Evolutionary conservation across 2,329 filamentous ascomycete species (phyloP).

Genomic region (Bipolaris bicolor): DNA sequence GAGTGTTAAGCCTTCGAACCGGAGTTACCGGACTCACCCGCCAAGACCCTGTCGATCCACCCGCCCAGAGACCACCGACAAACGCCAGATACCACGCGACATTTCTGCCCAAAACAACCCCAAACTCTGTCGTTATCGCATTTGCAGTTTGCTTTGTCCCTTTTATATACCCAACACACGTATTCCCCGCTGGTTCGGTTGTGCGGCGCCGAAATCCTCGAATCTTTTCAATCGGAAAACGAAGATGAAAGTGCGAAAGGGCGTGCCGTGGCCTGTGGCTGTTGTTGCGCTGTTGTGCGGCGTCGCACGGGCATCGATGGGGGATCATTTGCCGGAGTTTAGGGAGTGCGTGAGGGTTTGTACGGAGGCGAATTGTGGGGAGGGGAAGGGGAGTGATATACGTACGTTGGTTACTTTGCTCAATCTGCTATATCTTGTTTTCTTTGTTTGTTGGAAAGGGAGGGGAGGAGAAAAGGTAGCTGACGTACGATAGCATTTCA

Average conservation of each 20-base stretch:
- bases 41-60: conserved; percentile 15
- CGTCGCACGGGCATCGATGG: conserved; percentile 70
- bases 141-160: neutral
- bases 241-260: conserved; percentile 37
- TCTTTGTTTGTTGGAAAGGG: no score
- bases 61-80: neutral
- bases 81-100: neutral
- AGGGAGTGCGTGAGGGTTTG: conserved; percentile 75
- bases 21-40: conserved; percentile 1
- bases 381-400: neutral
- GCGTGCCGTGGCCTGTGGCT: conserved; percentile 32
- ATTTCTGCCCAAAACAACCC: conserved; percentile 2
- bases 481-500: conserved; percentile 81
- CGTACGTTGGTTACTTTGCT: neutral
- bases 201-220: neutral
- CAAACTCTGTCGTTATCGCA: neutral
- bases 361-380: neutral
- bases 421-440: no score
- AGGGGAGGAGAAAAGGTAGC: no score
- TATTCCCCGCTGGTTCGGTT: neutral
- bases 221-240: neutral
- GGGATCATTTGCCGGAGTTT: conserved; percentile 88
- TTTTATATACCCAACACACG: neutral
- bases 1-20: no score
- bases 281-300: conserved; percentile 35